Percentiles rank a stretch among this genome's conserved stretches.
Conservation (phyloP, 1,139 yeast genomes). For the Kodamaea alishanica region DNA sequence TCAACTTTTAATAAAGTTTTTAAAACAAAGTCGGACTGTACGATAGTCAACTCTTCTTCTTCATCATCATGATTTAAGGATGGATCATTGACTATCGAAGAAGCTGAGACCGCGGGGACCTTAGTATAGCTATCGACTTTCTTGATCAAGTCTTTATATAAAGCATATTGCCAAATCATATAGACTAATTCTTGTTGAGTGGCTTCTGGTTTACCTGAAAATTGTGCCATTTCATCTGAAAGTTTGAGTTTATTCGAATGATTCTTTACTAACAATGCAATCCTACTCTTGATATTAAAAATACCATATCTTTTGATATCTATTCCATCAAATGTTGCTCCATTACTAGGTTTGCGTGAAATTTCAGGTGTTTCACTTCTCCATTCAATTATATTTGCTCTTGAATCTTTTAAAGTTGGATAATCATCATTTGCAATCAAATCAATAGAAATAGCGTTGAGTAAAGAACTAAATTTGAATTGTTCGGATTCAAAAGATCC, state of each 20-base stretch:
- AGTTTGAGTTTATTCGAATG: slow-evolving; percentile 58
- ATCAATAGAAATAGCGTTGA: slow-evolving; percentile 83
- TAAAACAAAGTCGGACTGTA: slow-evolving; percentile 66
- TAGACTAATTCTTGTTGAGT: slow-evolving; percentile 86
- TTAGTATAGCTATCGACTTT: slow-evolving; percentile 28
- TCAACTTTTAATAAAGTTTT: slow-evolving; percentile 52
- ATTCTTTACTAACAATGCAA: slow-evolving; percentile 80
- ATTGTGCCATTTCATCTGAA: slow-evolving; percentile 57
- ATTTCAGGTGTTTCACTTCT: slow-evolving; percentile 22
- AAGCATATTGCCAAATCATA: slow-evolving; percentile 84
- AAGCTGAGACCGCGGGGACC: slow-evolving; percentile 39
- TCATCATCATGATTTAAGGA: slow-evolving; percentile 23
- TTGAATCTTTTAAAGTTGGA: slow-evolving; percentile 32
- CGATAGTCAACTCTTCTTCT: slow-evolving; percentile 42
- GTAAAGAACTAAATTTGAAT: slow-evolving; percentile 67
- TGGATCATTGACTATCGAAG: slow-evolving; percentile 16
- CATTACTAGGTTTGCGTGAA: slow-evolving; percentile 4
- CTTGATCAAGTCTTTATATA: slow-evolving; percentile 64
- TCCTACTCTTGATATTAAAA: slow-evolving; percentile 61
- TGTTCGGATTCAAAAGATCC: slow-evolving; percentile 23
- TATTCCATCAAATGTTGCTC: slow-evolving; percentile 69
- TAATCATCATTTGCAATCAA: slow-evolving; percentile 46
- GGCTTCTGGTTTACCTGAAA: slow-evolving; percentile 73
- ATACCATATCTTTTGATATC: slow-evolving; percentile 81
- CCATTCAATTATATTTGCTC: slow-evolving; percentile 43